Evolutionary conservation across 139 green algal genomes (phyloP).

Genomic region (Coccomyxa sp.): DNA sequence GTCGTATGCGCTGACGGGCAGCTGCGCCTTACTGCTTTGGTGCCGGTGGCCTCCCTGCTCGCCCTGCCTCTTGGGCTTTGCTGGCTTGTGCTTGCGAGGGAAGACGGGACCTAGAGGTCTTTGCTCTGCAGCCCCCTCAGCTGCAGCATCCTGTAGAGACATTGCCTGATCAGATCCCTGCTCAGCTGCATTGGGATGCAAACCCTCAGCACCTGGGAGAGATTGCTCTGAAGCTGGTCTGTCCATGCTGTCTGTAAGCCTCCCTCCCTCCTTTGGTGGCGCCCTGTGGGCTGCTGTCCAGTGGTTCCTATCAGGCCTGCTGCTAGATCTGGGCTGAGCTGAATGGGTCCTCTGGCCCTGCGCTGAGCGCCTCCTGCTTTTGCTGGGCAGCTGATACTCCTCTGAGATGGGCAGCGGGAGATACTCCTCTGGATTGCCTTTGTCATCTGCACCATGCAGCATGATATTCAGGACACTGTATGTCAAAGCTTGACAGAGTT

Average conservation of each 20-base stretch:
- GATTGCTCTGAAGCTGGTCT: not conserved
- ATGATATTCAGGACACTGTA: no score
- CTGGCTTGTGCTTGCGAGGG: no score
- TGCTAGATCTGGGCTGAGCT: not conserved
- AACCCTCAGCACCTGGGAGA: not conserved
- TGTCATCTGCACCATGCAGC: not conserved
- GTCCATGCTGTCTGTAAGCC: not conserved
- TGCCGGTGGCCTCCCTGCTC: no score
- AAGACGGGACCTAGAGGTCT: no score
- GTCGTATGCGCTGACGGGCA: not conserved
- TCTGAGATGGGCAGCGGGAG: constrained; percentile 41
- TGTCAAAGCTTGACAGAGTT: no score
- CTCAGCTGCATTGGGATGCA: not conserved
- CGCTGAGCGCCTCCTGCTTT: not conserved
- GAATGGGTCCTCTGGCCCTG: no score
- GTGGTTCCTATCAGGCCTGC: not conserved
- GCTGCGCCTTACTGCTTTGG: not conserved
- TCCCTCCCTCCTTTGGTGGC: not conserved
- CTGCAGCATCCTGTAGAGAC: not conserved
- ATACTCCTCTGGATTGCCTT: constrained; percentile 25
- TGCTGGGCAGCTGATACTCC: constrained; percentile 21
- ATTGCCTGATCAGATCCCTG: not conserved
- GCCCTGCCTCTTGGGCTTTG: no score
- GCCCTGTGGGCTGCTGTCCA: not conserved
- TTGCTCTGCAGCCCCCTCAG: not conserved